A percentile compares a stretch with the other conserved stretches of the same genome.
phyloP scores from a whole-genome alignment of 495 filamentous ascomycete species.

The Penicillium canescens region DNA sequence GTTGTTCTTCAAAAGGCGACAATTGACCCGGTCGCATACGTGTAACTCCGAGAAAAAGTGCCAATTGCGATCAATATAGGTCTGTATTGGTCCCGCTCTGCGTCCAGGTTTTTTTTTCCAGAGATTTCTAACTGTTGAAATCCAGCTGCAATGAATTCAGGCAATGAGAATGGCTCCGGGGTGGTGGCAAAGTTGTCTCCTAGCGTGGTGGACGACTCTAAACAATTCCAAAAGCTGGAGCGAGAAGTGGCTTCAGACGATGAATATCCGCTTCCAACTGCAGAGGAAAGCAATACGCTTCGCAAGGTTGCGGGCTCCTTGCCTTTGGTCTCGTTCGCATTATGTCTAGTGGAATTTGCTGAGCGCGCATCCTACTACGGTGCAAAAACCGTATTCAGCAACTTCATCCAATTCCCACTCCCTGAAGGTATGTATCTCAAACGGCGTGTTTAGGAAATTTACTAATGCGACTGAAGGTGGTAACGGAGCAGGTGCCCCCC shows the following conservation, averaged over 20 bases:
- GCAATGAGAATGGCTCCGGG: no score
- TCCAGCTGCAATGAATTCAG: no score
- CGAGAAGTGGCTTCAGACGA: conserved; percentile 9
- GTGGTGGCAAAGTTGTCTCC: no score
- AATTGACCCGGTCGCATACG: no score
- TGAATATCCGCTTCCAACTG: conserved; percentile 53
- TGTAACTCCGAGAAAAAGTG: no score
- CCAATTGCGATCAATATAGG: no score
- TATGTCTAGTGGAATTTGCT: conserved; percentile 61
- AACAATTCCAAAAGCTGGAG: no score
- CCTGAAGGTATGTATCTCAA: conserved; percentile 34
- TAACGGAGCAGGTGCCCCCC: conserved; percentile 62
- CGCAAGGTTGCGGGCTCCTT: conserved; percentile 57
- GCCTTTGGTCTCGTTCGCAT: conserved; percentile 46
- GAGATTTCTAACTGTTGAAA: no score
- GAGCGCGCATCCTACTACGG: conserved; percentile 62
- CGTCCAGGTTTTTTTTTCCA: no score
- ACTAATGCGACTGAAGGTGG: conserved; percentile 37
- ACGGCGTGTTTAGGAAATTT: not conserved
- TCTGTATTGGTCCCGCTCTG: no score
- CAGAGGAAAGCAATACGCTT: conserved; percentile 54
- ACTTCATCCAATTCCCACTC: conserved; percentile 56
- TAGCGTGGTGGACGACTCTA: no score
- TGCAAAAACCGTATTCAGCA: conserved; percentile 56
- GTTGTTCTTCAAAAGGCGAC: no score